phyloP scores from a whole-genome alignment of 441 rosid species.

The Erodium trifolium region DNA sequence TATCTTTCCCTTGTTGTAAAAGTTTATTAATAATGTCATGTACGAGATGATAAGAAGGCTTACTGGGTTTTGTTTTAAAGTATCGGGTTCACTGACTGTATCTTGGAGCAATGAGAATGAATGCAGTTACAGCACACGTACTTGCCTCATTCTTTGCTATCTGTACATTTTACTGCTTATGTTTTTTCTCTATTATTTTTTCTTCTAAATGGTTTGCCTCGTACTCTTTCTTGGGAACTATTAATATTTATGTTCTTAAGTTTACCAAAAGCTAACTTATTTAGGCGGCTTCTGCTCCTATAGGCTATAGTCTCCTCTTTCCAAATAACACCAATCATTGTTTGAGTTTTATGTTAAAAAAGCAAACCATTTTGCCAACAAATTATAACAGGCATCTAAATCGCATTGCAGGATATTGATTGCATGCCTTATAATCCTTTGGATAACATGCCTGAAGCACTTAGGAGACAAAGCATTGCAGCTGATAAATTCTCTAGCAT shows the following conservation, averaged over 20 bases:
- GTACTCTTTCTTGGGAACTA: too few species aligned
- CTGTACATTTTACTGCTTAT: not conserved
- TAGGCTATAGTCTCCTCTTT: not conserved
- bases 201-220: not conserved
- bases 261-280: not conserved
- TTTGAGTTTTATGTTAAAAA: too few species aligned
- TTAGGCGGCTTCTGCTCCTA: not conserved
- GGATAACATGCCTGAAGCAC: slow-evolving; percentile 90
- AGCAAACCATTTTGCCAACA: not conserved
- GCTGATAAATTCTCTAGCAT: slow-evolving; percentile 35
- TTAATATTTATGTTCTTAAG: too few species aligned
- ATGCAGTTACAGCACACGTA: not conserved
- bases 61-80: not conserved
- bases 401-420: slow-evolving; percentile 75
- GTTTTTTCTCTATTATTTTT: not conserved
- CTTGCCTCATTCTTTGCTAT: not conserved
- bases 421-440: slow-evolving; percentile 89
- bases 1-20: not conserved
- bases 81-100: not conserved
- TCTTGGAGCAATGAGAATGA: not conserved
- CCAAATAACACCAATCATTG: not conserved
- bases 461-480: slow-evolving; percentile 44
- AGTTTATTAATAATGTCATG: not conserved
- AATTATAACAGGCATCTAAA: not conserved
- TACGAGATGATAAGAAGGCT: not conserved